These are phyloP conservation scores for Dictyostelium citrinum DNA, from an alignment of 78 protist species.

Conservation along the genomic window DNA sequence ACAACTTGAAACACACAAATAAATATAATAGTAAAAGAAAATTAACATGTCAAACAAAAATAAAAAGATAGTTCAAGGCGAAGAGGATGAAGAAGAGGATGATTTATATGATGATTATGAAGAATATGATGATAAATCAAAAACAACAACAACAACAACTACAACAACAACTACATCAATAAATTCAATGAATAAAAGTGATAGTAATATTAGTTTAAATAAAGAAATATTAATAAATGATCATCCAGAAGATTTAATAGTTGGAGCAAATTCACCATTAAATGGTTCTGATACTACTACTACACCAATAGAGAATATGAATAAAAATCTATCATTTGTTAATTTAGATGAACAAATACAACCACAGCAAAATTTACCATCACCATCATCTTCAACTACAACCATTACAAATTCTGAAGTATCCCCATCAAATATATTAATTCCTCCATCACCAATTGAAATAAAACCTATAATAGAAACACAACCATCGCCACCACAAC, in stretches of 20 bases:
- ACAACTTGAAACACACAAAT: not conserved
- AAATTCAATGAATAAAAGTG: not conserved
- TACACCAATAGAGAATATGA: not conserved
- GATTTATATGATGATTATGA: conserved; percentile 11
- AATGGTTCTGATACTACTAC: not conserved
- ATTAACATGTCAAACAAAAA: not conserved
- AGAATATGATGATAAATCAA: not conserved
- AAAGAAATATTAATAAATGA: not conserved
- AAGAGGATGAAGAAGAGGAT: conserved; percentile 66
- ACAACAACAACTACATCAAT: not conserved
- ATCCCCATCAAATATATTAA: not conserved
- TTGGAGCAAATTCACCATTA: not conserved
- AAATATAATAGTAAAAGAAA: not conserved
- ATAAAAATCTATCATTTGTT: not conserved
- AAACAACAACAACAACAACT: too few species aligned
- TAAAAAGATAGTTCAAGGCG: conserved; percentile 56
- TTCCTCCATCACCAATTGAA: not conserved
- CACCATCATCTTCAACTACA: not conserved
- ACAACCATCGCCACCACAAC: not conserved
- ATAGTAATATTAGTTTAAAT: not conserved
- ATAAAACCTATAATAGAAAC: not conserved
- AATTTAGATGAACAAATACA: not conserved
- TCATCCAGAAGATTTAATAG: not conserved
- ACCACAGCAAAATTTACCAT: not conserved
- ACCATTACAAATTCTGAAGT: not conserved